These are phyloP conservation scores for Penicillium oxalicum DNA, from an alignment of 2,329 filamentous ascomycete genomes.

Conservation along the genomic window DNA sequence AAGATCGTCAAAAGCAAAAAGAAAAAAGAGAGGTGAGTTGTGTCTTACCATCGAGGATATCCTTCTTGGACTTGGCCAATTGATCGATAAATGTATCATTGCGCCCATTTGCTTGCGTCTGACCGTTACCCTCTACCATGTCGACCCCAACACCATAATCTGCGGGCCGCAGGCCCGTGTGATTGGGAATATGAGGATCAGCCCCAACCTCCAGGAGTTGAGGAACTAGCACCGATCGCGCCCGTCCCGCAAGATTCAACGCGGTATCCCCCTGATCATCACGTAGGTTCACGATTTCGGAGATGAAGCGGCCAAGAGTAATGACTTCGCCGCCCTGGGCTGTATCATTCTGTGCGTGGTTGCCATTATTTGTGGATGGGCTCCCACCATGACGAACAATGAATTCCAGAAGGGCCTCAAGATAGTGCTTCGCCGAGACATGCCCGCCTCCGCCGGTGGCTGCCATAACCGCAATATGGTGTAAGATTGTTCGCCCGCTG, in stretches of 20 bases:
- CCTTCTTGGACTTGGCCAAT: conserved; percentile 42
- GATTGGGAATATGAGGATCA: conserved; percentile 85
- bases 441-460: conserved; percentile 89
- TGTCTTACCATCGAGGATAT: conserved; percentile 40
- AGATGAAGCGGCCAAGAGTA: conserved; percentile 87
- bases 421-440: conserved; percentile 82
- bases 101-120: conserved; percentile 41
- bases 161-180: conserved; percentile 79
- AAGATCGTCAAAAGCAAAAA: conserved; percentile 9
- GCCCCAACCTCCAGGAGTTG: conserved; percentile 92
- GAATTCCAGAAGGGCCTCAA: conserved; percentile 90
- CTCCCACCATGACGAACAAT: conserved; percentile 77
- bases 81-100: conserved; percentile 41
- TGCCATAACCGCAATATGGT: conserved; percentile 93
- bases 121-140: conserved; percentile 45
- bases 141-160: conserved; percentile 89
- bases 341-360: conserved; percentile 22
- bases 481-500: conserved; percentile 83
- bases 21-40: not conserved
- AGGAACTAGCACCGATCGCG: conserved; percentile 95
- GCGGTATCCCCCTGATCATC: conserved; percentile 94
- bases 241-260: conserved; percentile 84
- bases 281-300: conserved; percentile 91
- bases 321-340: conserved; percentile 56
- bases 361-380: conserved; percentile 37